Base-by-base conservation (phyloP, 257 asterid genomes). In the Solanum gracilifrons region DNA sequence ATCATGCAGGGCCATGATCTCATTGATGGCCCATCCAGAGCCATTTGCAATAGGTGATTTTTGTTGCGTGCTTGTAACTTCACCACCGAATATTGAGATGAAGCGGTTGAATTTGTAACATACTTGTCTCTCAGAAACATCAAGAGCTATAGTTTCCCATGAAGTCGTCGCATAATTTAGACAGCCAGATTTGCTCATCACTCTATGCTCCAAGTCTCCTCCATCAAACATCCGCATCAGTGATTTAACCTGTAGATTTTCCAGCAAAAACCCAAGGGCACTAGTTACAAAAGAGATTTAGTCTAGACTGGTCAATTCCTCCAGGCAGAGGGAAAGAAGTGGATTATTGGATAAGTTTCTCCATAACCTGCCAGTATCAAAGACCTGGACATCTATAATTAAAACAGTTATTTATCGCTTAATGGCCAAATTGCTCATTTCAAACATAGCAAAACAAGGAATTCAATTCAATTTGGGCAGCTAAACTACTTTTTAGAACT, bases 161-260 rank as follows among this genome's bases (percentile, higher is more conserved):
- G 93, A 13, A 48, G 95, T 93, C 9, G 98, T 86, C 3, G 74
- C 86, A 73, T 95, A 95, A 91, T 93, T 92, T 88, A 93, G 94
- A 86, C 98, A 95, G 12, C 99, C 98, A 13, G 95, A 94, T 51
- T 94, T 95, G 89, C 91, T 91, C 98, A 96, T 95, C 37, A 95
- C 94, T 89, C 89, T 91, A 82, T 90, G 93, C 86, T 96, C 99
- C 89, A 96, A 87, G 6, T 94, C 95, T 87, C 94, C 98, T 48
- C 99, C 99, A 6, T 92, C 94, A 48, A 96, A 95, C 93, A 95
- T 94, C 91, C 86, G 87, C 97, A 93, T 92, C 88, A 96, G 87
- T 46, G 94, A 92, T 86, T 86, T 88, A 51, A 91, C 88, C 99
- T 96, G 94, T 68, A 58, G 80, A 88, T 84, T 90, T 76, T 46